Evolutionary conservation across 164 flowering plant genomes (phyloP), one percentile per base, ranked within the genome.

Genomic region (Umbilicus rupestris): DNA sequence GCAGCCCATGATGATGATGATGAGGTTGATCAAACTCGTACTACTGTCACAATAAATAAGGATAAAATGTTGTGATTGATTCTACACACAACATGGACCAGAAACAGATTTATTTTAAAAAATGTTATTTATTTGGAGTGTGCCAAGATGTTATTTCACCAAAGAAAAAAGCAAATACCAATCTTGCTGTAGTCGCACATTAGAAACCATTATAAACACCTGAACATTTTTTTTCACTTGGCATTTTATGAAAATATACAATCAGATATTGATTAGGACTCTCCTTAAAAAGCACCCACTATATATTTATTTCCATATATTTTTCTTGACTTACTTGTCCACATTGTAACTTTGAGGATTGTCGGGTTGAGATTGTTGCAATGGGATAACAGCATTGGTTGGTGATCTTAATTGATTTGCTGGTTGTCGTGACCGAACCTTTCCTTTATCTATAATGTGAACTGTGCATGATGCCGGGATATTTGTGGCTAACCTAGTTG

Each of bases 401-500:
- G 59, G 31, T 26, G 26, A 52, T 9, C 31, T 52, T 52, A 26
- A 52, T 10, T 52, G 59, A 10, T 24, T 26, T 52, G 20, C 59
- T 28, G 16, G 59, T 52, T 52, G 30, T 16, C 31, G 20, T 7
- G 31, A 24, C 59, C 31, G 17, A 3, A 26, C 59, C 26, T 52
- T 52, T 52, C 59, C 28, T 52, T 52, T 52, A 1, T 31, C 59
- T 52, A 52, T 26, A 52, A 52, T 52, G 31, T 52, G 59, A 52
- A 52, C 59, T 11, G 31, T 52, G 31, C 59, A 52, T 26, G 59
- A 24, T 11, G 30, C 3, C 17, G 59, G 31, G 30, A 52, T 31
- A 31, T 52, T 52, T 52, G 59, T 10, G 16, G 59, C 31, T 28
- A 52, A 26, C 2, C 26, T 26, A 24, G 15, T 52, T 52, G 59